A percentile compares a stretch with the other conserved stretches of the same genome.
Conservation (phyloP, 805 yeast genomes). For the Yamadazyma nakazawae region DNA sequence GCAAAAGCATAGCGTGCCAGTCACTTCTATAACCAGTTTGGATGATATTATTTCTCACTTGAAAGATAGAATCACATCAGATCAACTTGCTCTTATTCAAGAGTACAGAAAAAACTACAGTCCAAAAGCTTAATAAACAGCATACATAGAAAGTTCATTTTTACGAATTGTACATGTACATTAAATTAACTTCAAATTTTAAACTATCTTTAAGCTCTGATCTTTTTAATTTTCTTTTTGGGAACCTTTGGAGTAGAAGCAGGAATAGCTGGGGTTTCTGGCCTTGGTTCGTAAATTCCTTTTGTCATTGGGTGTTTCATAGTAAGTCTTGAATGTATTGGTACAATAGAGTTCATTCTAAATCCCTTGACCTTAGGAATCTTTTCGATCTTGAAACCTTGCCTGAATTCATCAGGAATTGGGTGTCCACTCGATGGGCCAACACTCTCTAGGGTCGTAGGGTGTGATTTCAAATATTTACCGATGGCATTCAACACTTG, state of each 20-base stretch:
- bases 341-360: constrained; percentile 81
- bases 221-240: constrained; percentile 59
- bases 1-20: constrained; percentile 73
- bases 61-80: constrained; percentile 51
- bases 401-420: constrained; percentile 58
- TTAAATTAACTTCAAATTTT: constrained; percentile 5
- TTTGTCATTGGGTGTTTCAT: constrained; percentile 84
- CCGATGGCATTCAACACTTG: constrained; percentile 60
- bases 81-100: constrained; percentile 55
- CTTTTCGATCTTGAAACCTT: constrained; percentile 51
- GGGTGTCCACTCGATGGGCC: constrained; percentile 50
- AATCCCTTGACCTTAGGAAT: constrained; percentile 83
- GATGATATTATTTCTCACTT: constrained; percentile 69
- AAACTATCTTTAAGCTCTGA: constrained; percentile 42
- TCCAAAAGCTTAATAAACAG: constrained; percentile 21
- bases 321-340: constrained; percentile 77
- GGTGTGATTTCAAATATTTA: constrained; percentile 58
- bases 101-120: constrained; percentile 54
- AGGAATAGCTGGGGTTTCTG: constrained; percentile 36
- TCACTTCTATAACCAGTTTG: constrained; percentile 73
- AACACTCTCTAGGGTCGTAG: constrained; percentile 64
- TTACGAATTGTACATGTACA: constrained; percentile 18
- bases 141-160: not conserved
- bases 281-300: constrained; percentile 55
- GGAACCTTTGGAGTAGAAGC: constrained; percentile 43